These are phyloP conservation scores for Cercophora scortea DNA, from an alignment of 495 filamentous ascomycete genomes.

Conservation along the genomic window DNA sequence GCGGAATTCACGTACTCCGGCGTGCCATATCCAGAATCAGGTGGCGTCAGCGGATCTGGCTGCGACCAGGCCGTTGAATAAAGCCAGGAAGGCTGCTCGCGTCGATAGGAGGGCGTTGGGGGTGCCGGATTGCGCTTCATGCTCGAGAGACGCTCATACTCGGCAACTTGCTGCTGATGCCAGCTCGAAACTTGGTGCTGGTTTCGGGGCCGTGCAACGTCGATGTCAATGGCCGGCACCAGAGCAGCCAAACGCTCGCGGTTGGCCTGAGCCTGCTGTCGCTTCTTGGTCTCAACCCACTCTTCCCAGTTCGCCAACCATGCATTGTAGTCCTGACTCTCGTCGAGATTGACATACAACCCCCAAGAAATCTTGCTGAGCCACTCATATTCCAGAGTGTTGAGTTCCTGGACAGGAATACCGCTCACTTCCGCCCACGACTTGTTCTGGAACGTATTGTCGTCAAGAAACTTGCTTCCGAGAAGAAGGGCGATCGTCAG, in stretches of 20 bases:
- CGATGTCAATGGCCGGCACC: slow-evolving; percentile 61
- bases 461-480: slow-evolving; percentile 96
- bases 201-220: slow-evolving; percentile 31
- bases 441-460: slow-evolving; percentile 98
- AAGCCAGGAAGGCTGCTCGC: slow-evolving; percentile 39
- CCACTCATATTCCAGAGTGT: slow-evolving; percentile 89
- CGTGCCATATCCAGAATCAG: slow-evolving; percentile 44
- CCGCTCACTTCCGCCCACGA: slow-evolving; percentile 98
- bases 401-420: slow-evolving; percentile 80
- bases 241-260: slow-evolving; percentile 49
- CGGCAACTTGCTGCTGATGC: slow-evolving; percentile 44
- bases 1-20: slow-evolving; percentile 41
- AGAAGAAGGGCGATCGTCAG: slow-evolving; percentile 81
- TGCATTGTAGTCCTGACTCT: slow-evolving; percentile 71
- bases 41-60: slow-evolving; percentile 37
- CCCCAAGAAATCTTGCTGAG: slow-evolving; percentile 75
- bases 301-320: slow-evolving; percentile 82
- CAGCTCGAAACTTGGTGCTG: slow-evolving; percentile 37
- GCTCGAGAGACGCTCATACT: slow-evolving; percentile 38
- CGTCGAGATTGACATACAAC: slow-evolving; percentile 79
- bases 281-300: slow-evolving; percentile 59
- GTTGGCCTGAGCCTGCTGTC: slow-evolving; percentile 40
- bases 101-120: slow-evolving; percentile 33
- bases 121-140: slow-evolving; percentile 39
- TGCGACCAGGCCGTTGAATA: slow-evolving; percentile 26